These are phyloP conservation scores for Monosporozyma siamensis DNA, from an alignment of 805 yeast species.

Conservation along the genomic window DNA sequence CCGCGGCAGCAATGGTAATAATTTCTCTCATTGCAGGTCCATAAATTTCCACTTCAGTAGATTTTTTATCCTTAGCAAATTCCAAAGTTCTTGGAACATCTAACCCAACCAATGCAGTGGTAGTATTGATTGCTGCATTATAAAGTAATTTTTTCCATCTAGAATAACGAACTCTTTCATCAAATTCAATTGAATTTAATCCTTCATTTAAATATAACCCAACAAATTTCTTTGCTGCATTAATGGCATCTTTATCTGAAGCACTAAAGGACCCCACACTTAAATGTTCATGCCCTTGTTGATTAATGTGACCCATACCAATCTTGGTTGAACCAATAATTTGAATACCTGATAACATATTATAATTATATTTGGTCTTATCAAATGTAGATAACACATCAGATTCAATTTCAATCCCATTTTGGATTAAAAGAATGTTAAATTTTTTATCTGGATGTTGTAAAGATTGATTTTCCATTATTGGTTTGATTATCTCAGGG, in stretches of 20 bases:
- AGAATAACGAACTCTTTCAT: conserved; percentile 38
- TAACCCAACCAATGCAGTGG: conserved; percentile 46
- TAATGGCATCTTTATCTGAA: conserved; percentile 24
- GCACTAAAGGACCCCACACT: conserved; percentile 43
- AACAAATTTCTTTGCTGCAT: conserved; percentile 33
- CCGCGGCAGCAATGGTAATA: conserved; percentile 49
- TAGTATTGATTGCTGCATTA: conserved; percentile 55
- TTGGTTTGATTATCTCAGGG: conserved; percentile 43
- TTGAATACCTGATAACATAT: conserved; percentile 51
- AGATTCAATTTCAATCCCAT: conserved; percentile 57
- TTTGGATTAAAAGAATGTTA: conserved; percentile 50
- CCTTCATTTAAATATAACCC: conserved; percentile 37
- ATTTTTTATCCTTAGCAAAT: conserved; percentile 32
- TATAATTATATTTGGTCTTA: conserved; percentile 25
- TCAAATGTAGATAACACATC: conserved; percentile 42
- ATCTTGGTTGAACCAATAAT: conserved; percentile 51
- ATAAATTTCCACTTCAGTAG: conserved; percentile 27
- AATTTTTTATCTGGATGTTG: conserved; percentile 24
- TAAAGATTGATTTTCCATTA: conserved; percentile 33
- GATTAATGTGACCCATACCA: conserved; percentile 38
- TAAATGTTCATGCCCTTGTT: conserved; percentile 43
- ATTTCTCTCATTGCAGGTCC: conserved; percentile 60
- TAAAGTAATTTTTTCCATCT: conserved; percentile 60
- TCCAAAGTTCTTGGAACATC: conserved; percentile 46
- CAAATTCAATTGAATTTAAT: conserved; percentile 33